Evolutionary conservation across 352 stramenopile species (phyloP).

Genomic region (Pythium sp.): DNA sequence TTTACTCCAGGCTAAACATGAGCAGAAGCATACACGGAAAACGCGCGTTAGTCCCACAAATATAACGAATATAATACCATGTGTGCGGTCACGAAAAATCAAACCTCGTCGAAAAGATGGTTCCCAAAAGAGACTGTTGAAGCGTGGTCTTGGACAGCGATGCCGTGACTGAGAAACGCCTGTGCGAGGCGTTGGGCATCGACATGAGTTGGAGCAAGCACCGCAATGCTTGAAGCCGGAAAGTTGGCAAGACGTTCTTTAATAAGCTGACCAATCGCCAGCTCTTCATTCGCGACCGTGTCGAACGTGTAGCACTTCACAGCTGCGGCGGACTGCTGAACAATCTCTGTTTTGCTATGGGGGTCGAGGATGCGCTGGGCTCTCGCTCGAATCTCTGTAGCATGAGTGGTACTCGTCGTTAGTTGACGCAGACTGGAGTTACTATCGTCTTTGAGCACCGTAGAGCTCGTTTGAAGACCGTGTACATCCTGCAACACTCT

Average conservation of each 20-base stretch:
- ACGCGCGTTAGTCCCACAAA: too few species aligned
- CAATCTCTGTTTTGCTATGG: neutral
- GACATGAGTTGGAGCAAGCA: constrained; percentile 36
- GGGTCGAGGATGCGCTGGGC: constrained; percentile 8
- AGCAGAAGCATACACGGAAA: too few species aligned
- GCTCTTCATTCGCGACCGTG: constrained; percentile 24
- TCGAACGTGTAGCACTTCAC: constrained; percentile 20
- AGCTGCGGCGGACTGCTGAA: neutral
- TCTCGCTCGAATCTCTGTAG: constrained; percentile 9
- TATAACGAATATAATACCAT: neutral
- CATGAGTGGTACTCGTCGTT: neutral
- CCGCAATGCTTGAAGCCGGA: constrained; percentile 19
- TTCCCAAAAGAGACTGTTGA: neutral
- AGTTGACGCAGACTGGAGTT: neutral
- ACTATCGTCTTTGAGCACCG: neutral
- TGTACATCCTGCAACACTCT: constrained; percentile 19
- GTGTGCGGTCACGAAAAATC: neutral
- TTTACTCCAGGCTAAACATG: constrained; percentile 32
- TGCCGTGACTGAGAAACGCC: constrained; percentile 31
- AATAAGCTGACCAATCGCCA: constrained; percentile 14
- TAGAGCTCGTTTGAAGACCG: neutral
- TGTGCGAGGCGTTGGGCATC: constrained; percentile 36
- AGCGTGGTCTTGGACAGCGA: constrained; percentile 24
- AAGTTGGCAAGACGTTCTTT: constrained; percentile 6
- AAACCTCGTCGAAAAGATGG: constrained; percentile 28